Conservation (phyloP, 495 filamentous ascomycete species). For the Apiosordaria backusii region DNA sequence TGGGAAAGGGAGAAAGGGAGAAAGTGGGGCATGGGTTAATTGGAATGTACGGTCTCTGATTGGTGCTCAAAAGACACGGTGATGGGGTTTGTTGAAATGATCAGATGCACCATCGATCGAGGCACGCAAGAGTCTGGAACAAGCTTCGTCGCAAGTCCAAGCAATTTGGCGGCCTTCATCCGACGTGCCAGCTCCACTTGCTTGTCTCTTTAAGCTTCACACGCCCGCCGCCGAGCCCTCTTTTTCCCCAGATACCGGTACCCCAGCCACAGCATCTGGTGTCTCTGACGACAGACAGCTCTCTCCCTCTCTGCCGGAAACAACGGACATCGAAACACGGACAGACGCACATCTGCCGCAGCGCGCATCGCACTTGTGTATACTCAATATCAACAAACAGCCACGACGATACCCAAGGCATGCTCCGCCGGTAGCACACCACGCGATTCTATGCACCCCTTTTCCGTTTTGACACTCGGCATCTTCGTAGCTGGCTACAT, state of each 20-base stretch:
- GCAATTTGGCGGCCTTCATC: slow-evolving; percentile 9
- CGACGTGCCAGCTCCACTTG: neutral
- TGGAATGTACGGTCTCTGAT: neutral
- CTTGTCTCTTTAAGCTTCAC: neutral
- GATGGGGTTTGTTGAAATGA: slow-evolving; percentile 7
- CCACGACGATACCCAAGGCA: slow-evolving; percentile 15
- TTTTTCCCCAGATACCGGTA: neutral
- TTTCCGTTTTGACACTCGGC: slow-evolving; percentile 85
- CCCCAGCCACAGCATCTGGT: neutral
- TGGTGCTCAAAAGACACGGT: neutral
- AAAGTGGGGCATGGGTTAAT: neutral
- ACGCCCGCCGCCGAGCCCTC: slow-evolving; percentile 1
- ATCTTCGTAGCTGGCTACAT: slow-evolving; percentile 99
- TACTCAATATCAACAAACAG: neutral
- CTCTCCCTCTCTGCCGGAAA: no score
- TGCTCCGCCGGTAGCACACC: slow-evolving; percentile 29
- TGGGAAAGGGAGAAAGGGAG: neutral
- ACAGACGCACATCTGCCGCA: neutral
- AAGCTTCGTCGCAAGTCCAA: slow-evolving; percentile 6
- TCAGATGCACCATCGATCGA: slow-evolving; percentile 5
- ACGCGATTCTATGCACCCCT: slow-evolving; percentile 82
- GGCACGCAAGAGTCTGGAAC: neutral
- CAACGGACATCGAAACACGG: neutral
- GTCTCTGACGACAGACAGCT: neutral
- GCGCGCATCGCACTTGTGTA: neutral